Evolutionary conservation across 768 basidiomycete species (phyloP).

Genomic region (Amylocystis lapponica): DNA sequence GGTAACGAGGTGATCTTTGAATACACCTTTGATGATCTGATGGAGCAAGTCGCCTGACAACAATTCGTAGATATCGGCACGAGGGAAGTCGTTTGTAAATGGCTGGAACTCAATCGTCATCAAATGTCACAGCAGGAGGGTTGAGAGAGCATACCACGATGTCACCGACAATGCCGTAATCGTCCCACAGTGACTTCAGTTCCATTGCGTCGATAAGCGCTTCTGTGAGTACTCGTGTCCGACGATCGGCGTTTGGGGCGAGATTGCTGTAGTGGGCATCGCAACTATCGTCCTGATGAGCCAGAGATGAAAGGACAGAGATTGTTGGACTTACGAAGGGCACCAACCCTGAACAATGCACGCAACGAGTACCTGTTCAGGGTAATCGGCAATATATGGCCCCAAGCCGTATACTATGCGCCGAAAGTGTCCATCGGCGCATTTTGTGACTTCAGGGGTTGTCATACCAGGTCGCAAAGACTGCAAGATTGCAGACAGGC

Average conservation of each 20-base stretch:
- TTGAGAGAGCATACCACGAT: neutral
- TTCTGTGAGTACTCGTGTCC: neutral
- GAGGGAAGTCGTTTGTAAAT: conserved; percentile 13
- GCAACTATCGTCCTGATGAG: too few relatives aligned
- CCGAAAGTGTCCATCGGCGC: too few relatives aligned
- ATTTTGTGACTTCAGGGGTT: too few relatives aligned
- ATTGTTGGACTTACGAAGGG: too few relatives aligned
- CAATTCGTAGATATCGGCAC: conserved; percentile 17
- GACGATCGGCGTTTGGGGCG: too few relatives aligned
- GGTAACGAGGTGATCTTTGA: conserved; percentile 16
- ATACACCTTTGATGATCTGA: conserved; percentile 17
- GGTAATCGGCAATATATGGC: too few relatives aligned
- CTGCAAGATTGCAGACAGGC: conserved; percentile 1
- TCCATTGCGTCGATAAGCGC: neutral
- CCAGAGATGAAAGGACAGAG: neutral
- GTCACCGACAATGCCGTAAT: conserved; percentile 6
- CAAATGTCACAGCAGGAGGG: neutral
- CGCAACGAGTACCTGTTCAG: too few relatives aligned
- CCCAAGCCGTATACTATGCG: too few relatives aligned
- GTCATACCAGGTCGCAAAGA: conserved; percentile 10
- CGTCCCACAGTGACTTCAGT: conserved; percentile 1
- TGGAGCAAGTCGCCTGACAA: conserved; percentile 12
- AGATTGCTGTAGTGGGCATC: too few relatives aligned
- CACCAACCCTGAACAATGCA: too few relatives aligned
- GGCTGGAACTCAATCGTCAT: conserved; percentile 5